These are phyloP conservation scores for Polyrhizophydium stewartii DNA, from an alignment of 371 early-diverging fungal genomes.

Conservation along the genomic window DNA sequence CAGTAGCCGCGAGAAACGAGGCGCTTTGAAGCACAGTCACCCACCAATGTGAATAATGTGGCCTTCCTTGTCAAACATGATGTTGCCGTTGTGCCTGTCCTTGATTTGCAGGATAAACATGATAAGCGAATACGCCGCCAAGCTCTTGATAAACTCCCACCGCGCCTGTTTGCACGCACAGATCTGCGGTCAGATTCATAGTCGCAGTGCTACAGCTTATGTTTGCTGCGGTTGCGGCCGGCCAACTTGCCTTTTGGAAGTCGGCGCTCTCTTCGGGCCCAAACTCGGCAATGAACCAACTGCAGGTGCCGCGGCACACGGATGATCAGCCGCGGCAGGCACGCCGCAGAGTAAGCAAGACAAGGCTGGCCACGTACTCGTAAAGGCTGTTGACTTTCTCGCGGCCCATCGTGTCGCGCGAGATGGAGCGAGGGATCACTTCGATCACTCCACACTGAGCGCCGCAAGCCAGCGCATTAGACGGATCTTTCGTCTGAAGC, in stretches of 20 bases:
- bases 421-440: conserved; percentile 97
- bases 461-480: neutral
- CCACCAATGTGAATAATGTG: conserved; percentile 96
- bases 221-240: neutral
- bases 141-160: conserved; percentile 91
- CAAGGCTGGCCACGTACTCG: conserved; percentile 48
- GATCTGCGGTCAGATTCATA: neutral
- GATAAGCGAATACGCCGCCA: conserved; percentile 97
- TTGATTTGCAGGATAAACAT: conserved; percentile 96
- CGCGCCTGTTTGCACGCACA: conserved; percentile 73
- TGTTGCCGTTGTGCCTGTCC: conserved; percentile 99
- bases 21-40: neutral
- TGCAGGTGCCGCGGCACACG: conserved; percentile 14
- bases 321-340: too few species aligned
- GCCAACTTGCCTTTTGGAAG: conserved; percentile 61
- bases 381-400: conserved; percentile 96
- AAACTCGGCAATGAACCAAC: conserved; percentile 90
- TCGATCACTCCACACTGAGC: conserved; percentile 94
- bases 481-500: neutral
- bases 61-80: conserved; percentile 97
- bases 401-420: conserved; percentile 97
- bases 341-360: too few species aligned
- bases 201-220: neutral
- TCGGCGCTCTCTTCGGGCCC: conserved; percentile 88
- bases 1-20: neutral